Base-by-base conservation (phyloP, 2,329 filamentous ascomycete genomes). In the Myriosclerotinia curreyana region DNA sequence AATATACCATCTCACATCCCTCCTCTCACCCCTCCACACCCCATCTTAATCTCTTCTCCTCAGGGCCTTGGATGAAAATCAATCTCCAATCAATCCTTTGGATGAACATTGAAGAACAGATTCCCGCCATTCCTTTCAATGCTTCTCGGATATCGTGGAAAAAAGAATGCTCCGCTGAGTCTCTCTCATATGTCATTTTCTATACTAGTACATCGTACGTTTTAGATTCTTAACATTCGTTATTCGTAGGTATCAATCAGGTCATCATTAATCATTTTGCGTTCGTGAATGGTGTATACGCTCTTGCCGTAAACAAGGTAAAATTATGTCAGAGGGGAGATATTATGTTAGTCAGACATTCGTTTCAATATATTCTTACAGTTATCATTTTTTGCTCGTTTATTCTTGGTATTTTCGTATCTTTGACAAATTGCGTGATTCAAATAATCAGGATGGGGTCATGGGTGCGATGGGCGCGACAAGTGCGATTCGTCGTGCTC, bases 271-370 rank as follows among this genome's bases (percentile, higher is more conserved):
- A 20, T 40, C 2, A 1, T 6, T 12, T 25, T 28, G 20, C 3
- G 25, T n/a, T 55, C 2, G n/a, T 28, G 6, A 9, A n/a, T 14
- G 38, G 14, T 17, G 34, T 31, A 31, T 55, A 22, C 22, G 38
- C 53, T 55, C 38, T 55, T 42, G 36, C 14, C 28, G 38, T n/a
- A 42, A 42, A 42, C 53, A 31, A 55, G 53, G 53, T 42, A 31
- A n/a, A 28, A 8, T 55, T 55, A 25, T 42, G 22, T 55, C 22
- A 48, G 44, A 25, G n/a, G 9, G 38, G 5, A n/a, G 38, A n/a
- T 44, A 31, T 25, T 55, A n/a, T 34, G 25, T 11, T 34, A 44
- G 38, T 28, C 3, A 31, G 53, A 56, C 53, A 56, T 56, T 56
- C 9, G 17, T 17, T 44, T 34, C 40, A 5, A 31, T 56, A 34